Percentiles rank a stretch among this genome's conserved stretches.
Conservation (phyloP, 768 basidiomycete genomes). For the Boletus vermiculosoides region DNA sequence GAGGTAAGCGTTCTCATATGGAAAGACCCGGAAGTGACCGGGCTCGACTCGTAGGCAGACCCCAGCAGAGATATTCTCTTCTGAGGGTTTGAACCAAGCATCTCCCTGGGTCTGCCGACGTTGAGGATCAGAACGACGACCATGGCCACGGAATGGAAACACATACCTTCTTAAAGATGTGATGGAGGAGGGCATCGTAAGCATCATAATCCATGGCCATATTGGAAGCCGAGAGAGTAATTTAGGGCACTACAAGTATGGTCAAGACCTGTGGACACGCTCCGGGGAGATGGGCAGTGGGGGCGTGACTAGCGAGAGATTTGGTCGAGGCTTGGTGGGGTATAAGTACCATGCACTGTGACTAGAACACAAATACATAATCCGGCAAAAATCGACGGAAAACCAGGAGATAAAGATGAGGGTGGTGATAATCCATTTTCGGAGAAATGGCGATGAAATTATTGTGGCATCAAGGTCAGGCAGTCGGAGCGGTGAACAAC, state of each 20-base stretch:
- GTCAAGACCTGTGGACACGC: neutral
- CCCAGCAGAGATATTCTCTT: conserved; percentile 77
- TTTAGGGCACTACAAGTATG: neutral
- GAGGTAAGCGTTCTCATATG: conserved; percentile 79
- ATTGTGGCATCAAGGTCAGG: neutral
- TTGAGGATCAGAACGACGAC: neutral
- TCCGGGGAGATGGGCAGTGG: conserved; percentile 3
- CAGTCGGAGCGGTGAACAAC: conserved; percentile 1
- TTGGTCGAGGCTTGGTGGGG: neutral
- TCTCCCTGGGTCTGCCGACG: conserved; percentile 67
- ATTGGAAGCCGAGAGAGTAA: neutral
- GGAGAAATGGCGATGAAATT: conserved; percentile 3
- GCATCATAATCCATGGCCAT: conserved; percentile 61
- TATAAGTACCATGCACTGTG: conserved; percentile 23
- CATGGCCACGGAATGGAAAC: neutral
- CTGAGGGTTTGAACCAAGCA: conserved; percentile 83
- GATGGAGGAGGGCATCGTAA: conserved; percentile 76
- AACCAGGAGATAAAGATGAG: neutral
- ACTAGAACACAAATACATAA: neutral
- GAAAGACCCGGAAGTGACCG: conserved; percentile 76
- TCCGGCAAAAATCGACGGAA: neutral
- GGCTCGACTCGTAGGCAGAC: conserved; percentile 72
- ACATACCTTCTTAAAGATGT: conserved; percentile 71
- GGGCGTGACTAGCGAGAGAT: neutral
- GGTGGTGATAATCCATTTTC: conserved; percentile 9